phyloP scores from a whole-genome alignment of 306 rosid species.

The Vachellia collinsii region DNA sequence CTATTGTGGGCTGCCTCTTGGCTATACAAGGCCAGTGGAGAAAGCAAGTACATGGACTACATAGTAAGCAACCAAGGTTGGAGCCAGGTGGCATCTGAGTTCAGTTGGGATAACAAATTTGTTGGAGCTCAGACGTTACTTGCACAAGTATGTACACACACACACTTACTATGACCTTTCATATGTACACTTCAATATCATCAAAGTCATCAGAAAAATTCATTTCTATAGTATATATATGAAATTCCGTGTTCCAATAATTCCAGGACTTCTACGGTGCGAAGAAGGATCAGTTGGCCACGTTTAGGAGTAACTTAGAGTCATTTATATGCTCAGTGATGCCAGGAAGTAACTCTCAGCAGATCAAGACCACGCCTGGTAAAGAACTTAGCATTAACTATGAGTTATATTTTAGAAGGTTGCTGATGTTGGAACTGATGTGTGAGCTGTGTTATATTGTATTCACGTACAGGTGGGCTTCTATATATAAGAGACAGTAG shows the following conservation, averaged over 20 bases:
- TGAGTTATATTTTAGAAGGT: neutral
- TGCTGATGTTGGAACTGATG: neutral
- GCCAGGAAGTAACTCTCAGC: slow-evolving; percentile 77
- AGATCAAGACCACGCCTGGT: slow-evolving; percentile 73
- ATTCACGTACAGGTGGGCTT: slow-evolving; percentile 67
- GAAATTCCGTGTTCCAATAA: neutral
- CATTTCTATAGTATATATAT: neutral
- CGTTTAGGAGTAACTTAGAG: slow-evolving; percentile 60
- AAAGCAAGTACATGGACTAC: slow-evolving; percentile 61
- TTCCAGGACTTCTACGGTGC: slow-evolving; percentile 69
- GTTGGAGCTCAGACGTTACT: slow-evolving; percentile 82
- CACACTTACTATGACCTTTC: neutral
- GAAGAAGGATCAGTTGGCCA: slow-evolving; percentile 50
- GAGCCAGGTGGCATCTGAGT: slow-evolving; percentile 70
- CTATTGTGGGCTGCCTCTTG: slow-evolving; percentile 87
- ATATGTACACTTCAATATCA: neutral
- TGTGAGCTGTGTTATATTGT: neutral
- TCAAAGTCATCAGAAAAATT: neutral
- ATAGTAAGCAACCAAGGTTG: slow-evolving; percentile 61
- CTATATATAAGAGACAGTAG: slow-evolving; percentile 66
- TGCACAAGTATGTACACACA: slow-evolving; percentile 27
- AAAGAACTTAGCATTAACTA: neutral
- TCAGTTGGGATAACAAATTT: slow-evolving; percentile 93
- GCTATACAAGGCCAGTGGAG: slow-evolving; percentile 74
- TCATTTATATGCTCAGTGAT: slow-evolving; percentile 73